Conservation (phyloP, 129 eudicot genomes). For the Artemisia argyi region DNA sequence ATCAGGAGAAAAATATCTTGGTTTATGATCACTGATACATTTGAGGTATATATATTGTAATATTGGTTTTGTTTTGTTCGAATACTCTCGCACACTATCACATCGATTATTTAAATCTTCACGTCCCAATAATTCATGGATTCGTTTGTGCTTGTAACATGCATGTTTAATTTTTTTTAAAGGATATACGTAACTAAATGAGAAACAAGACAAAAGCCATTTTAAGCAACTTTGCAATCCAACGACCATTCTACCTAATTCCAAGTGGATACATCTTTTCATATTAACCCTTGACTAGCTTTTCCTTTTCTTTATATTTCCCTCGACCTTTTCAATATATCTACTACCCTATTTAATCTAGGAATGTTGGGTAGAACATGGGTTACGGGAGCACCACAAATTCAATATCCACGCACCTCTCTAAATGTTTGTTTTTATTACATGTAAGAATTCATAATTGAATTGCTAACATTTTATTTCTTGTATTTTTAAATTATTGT, state of each 20-base stretch:
- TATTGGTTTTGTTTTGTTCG: too few relatives aligned
- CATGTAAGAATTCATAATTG: background rate
- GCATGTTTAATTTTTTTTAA: too few relatives aligned
- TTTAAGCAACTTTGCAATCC: slow-evolving; percentile 26
- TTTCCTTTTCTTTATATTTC: slow-evolving; percentile 26
- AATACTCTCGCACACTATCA: too few relatives aligned
- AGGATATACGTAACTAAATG: background rate
- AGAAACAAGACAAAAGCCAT: slow-evolving; percentile 21
- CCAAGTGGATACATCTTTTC: slow-evolving; percentile 45
- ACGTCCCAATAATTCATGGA: too few relatives aligned
- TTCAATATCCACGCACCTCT: slow-evolving; percentile 20
- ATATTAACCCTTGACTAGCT: slow-evolving; percentile 41
- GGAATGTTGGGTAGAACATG: slow-evolving; percentile 44
- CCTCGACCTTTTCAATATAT: slow-evolving; percentile 28
- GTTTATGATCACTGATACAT: too few relatives aligned
- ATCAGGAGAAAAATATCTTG: too few relatives aligned
- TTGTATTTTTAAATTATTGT: too few relatives aligned
- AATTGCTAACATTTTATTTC: background rate
- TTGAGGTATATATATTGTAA: too few relatives aligned
- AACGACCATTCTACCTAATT: slow-evolving; percentile 39
- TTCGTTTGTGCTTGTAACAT: too few relatives aligned
- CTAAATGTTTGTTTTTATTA: background rate
- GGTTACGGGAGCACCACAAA: slow-evolving; percentile 30
- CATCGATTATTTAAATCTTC: too few relatives aligned
- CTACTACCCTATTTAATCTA: slow-evolving; percentile 32